Base-by-base conservation (phyloP, 345 rosid species). In the Euphorbia peplus region DNA sequence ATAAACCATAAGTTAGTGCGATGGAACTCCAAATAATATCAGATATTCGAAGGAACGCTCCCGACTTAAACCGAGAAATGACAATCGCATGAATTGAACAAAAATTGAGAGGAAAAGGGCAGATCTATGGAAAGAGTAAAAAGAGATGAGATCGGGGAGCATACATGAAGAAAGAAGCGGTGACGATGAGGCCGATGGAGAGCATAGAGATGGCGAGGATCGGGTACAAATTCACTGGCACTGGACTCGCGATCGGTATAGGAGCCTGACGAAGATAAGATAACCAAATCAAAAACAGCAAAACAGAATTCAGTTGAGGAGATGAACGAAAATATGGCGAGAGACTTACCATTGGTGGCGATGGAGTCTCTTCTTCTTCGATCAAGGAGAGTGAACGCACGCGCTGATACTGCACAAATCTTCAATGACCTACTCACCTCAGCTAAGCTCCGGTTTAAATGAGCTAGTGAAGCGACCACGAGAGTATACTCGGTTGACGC, bases 101-200 rank as follows among this genome's bases (percentile, higher is more conserved):
- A 14, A 46, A 28, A 29, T 8, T 7, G 32, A 46, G n/a, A 24
- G 1, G 25, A 16, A 25, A 47, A 47, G 14, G 8, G 24, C 11
- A 64, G 67, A 64, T 64, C 67, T 37, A 16, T 29, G 15, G 16
- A 47, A 63, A 64, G 2, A 64, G 25, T 26, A 9, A 18, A 67
- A 22, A 25, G 6, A 39, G 64, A 15, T 4, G 19, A 26, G 76
- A 72, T 39, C 15, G 50, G n/a, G n/a, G n/a, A 70, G 66, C 86
- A 80, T 76, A 91, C 97, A 89, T 87, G 90, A 89, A 91, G 86
- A 91, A 89, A 68, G 88, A 69, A 52, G 97, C 96, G 5, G 96
- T 84, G 70, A 89, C 71, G 54, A 89, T 26, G 65, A 91, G 96
- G 25, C 97, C 97, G 63, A 89, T 72, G 30, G 90, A 67, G 22